Base-by-base conservation (phyloP, 2,329 filamentous ascomycete species). In the Apiospora marii region DNA sequence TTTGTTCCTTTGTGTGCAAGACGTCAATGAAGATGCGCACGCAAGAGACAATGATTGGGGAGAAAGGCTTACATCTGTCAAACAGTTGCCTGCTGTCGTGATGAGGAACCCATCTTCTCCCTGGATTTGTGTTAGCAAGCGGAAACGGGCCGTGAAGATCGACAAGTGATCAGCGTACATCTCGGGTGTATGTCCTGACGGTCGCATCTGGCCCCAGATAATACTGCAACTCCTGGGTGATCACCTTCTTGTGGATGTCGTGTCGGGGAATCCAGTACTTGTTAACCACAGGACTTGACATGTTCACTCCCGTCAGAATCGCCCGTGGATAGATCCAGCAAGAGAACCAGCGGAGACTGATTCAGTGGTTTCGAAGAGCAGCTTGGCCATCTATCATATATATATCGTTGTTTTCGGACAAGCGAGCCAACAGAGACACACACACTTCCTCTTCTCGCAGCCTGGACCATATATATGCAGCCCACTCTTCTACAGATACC, bases 81-180 rank as follows among this genome's bases (percentile, higher is more conserved):
- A 80, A 78, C 88, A 90, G 71, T 85, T 83, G 46, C 89, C 89
- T 10, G 88, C 87, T 2, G 88, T 90, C 43, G 85, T 87, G 77
- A 91, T 90, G 73, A 91, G 83, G 76, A 87, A 91, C 2, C 89
- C 89, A 79, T 91, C 89, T 81, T 90, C 88, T 76, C 89, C 89
- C 88, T 90, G 75, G 78, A 71, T 22, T 12, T 70, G 76, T 74
- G 76, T 78, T 76, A 77, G 77, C 75, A 74, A 74, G 74, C 69
- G 73, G 68, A 30, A 41, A 41, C n/a, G 72, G 70, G 74, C 72
- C 71, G 71, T 74, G 48, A 75, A 67, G 68, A 67, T 71, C 67
- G 30, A 7, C 44, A 12, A 34, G 30, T 22, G 44, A 61, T 72
- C 72, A 67, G 75, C 72, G 75, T 83, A 90, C 88, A 81, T 90